These are phyloP conservation scores for Tetrapisispora arboricola DNA, from an alignment of 805 yeast species.

Conservation along the genomic window DNA sequence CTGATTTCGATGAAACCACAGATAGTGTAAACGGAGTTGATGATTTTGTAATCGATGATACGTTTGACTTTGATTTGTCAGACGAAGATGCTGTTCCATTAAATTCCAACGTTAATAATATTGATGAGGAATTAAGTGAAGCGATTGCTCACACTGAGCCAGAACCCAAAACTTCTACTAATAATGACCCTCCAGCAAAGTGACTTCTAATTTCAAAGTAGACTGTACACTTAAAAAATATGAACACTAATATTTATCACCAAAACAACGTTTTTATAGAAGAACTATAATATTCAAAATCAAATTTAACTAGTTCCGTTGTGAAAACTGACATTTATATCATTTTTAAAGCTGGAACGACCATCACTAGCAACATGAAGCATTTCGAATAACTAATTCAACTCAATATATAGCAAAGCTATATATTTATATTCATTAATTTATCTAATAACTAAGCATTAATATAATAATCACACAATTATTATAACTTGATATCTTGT, in stretches of 20 bases:
- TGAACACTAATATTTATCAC: too few relatives aligned
- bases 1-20: slow-evolving; percentile 28
- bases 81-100: slow-evolving; percentile 20
- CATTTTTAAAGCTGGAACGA: background rate
- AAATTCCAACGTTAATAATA: background rate
- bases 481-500: too few relatives aligned
- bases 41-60: slow-evolving; percentile 19
- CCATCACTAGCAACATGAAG: background rate
- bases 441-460: background rate
- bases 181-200: background rate
- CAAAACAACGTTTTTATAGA: too few relatives aligned
- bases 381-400: background rate
- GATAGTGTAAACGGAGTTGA: slow-evolving; percentile 15
- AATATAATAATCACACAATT: too few relatives aligned
- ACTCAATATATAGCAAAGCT: too few relatives aligned
- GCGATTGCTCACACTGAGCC: background rate
- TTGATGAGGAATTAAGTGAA: slow-evolving; percentile 1
- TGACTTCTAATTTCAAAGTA: background rate
- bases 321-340: too few relatives aligned
- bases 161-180: background rate
- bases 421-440: background rate
- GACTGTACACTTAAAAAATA: too few relatives aligned
- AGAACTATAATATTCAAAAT: too few relatives aligned
- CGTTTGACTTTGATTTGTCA: slow-evolving; percentile 26
- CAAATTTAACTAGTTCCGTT: too few relatives aligned